Base-by-base conservation (phyloP, 2,329 filamentous ascomycete species). In the Polytolypa hystricis region DNA sequence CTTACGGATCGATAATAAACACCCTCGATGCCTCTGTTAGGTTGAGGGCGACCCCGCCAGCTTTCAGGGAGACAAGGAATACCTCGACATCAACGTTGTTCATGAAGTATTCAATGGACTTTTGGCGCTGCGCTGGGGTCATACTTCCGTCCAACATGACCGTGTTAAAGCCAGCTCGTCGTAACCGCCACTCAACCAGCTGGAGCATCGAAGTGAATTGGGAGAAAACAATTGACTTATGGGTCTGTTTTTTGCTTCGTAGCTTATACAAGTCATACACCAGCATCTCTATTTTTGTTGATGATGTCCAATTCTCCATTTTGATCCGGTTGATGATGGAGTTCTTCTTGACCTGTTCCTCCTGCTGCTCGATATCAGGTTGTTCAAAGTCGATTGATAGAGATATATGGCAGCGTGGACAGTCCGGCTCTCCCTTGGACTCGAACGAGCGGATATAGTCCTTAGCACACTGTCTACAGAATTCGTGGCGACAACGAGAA, bases 241-340 rank as follows among this genome's bases (percentile, higher is more conserved):
- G 81, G 0, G 86, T 93, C 44, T 86, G 79, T 57, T 93, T 94
- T 64, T 93, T 84, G 40, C 83, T 93, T 40, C 91, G 79, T 26
- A 96, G 73, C 58, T 84, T 82, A 67, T 93, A 91, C 2, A 98
- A 73, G 53, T 96, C 86, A 53, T 95, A 93, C 7, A 96, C 81
- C 4, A 98, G 74, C 57, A 93, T 79, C 64, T 98, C 91, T 47
- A 98, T 98, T 66, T 98, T 98, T 43, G 87, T 95, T 1, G 86
- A 95, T 0, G 85, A 94, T 0, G 86, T 94, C 91, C 91, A 98
- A 52, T 96, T 84, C 57, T 93, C 84, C 87, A 96, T 95, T 61
- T 89, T 85, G 64, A 98, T 96, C 38, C 91, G 83, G 58, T 96
- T 96, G 69, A 96, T 93, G 58, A 98, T 98, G 1, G 86, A 94